These are phyloP conservation scores for Wickerhamiella infanticola DNA, from an alignment of 1,139 yeast genomes.

Conservation along the genomic window DNA sequence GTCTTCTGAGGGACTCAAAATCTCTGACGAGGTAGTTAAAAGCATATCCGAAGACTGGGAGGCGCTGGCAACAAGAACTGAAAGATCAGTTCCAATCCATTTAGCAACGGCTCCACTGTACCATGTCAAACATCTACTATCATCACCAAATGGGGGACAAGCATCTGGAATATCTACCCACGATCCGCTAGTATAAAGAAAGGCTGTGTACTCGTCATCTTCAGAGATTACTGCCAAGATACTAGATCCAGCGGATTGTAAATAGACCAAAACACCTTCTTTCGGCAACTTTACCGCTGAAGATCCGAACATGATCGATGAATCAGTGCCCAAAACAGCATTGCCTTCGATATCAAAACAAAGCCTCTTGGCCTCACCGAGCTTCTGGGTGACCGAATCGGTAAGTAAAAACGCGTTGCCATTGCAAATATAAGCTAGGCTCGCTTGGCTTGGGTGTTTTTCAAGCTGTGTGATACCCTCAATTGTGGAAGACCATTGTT, in stretches of 20 bases:
- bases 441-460: constrained; percentile 1
- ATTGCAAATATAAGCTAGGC: constrained; percentile 3
- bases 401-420: neutral
- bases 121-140: constrained; percentile 33
- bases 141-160: constrained; percentile 42
- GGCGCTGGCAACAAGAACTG: constrained; percentile 34
- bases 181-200: neutral
- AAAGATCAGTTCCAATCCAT: constrained; percentile 28
- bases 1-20: constrained; percentile 40
- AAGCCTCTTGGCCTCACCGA: neutral
- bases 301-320: neutral
- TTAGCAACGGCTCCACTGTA: constrained; percentile 30
- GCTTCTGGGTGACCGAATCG: constrained; percentile 19
- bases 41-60: constrained; percentile 48
- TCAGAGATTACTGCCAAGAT: neutral
- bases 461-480: neutral
- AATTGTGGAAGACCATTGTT: constrained; percentile 1
- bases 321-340: neutral
- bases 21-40: constrained; percentile 23
- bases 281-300: neutral
- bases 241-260: neutral
- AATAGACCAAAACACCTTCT: neutral
- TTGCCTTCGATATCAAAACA: neutral
- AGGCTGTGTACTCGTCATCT: neutral
- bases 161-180: constrained; percentile 24